phyloP scores from a whole-genome alignment of 2,329 filamentous ascomycete genomes.

The Stachybotrys chlorohalonatus region DNA sequence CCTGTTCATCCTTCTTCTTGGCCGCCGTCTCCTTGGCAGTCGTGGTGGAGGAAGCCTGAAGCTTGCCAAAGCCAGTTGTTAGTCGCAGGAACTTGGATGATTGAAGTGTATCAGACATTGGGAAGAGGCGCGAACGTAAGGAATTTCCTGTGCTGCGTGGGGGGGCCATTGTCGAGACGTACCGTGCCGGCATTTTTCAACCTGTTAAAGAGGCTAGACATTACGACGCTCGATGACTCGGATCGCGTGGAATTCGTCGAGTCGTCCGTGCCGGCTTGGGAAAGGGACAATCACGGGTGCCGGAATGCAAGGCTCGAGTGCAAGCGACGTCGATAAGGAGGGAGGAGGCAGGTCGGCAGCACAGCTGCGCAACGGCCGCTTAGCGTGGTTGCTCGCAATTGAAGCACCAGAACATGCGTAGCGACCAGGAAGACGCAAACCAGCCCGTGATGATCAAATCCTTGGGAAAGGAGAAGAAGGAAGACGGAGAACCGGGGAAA shows the following conservation, averaged over 20 bases:
- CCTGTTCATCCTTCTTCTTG: conserved; percentile 49
- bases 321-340: conserved; percentile 4
- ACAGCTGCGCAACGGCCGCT: conserved; percentile 26
- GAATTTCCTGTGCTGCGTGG: neutral
- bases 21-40: conserved; percentile 35
- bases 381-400: conserved; percentile 16
- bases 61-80: conserved; percentile 13
- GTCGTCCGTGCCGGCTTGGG: neutral
- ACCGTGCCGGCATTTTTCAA: conserved; percentile 47
- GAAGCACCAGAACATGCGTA: conserved; percentile 14
- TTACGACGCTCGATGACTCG: conserved; percentile 17
- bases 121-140: neutral
- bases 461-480: neutral
- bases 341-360: conserved; percentile 14
- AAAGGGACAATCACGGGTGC: conserved; percentile 4
- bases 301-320: neutral
- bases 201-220: conserved; percentile 52
- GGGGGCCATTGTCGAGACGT: conserved; percentile 21
- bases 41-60: conserved; percentile 33
- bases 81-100: conserved; percentile 8
- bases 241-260: neutral
- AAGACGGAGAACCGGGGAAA: neutral
- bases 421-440: neutral
- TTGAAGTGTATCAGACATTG: too few species aligned
- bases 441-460: neutral